Conservation (phyloP, 169 alveolate species). For the Cryptosporidium baileyi region DNA sequence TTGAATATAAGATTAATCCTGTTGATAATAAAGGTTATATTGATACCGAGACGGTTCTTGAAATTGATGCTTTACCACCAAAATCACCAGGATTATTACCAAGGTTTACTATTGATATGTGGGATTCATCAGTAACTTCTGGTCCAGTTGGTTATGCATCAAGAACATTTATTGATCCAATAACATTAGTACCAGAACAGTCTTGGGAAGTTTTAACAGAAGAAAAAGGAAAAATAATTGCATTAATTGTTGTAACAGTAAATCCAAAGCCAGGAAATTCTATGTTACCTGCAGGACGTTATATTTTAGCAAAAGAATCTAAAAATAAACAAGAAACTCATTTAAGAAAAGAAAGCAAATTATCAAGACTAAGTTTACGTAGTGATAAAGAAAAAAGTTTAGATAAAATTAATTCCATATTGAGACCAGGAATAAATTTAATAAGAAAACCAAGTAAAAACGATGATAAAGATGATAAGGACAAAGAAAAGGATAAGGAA, state of each 20-base stretch:
- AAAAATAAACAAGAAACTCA: neutral
- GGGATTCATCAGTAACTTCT: constrained; percentile 37
- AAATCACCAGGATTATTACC: constrained; percentile 80
- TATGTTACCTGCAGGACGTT: constrained; percentile 83
- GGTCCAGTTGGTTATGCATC: constrained; percentile 56
- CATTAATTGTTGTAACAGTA: constrained; percentile 78
- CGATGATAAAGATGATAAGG: neutral
- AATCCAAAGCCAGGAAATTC: constrained; percentile 77
- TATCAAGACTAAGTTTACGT: constrained; percentile 32
- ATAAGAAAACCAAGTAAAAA: neutral
- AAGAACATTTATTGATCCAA: constrained; percentile 55
- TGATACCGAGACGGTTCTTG: constrained; percentile 72
- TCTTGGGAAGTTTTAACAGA: constrained; percentile 39
- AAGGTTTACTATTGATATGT: constrained; percentile 78
- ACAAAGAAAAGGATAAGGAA: too few species aligned
- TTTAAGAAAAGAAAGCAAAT: constrained; percentile 19
- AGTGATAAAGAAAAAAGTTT: constrained; percentile 35
- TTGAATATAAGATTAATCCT: constrained; percentile 3
- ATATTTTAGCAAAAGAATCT: constrained; percentile 68
- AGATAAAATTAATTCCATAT: constrained; percentile 47
- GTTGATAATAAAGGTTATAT: constrained; percentile 73
- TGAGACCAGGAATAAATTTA: constrained; percentile 22
- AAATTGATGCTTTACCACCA: constrained; percentile 78
- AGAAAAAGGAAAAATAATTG: constrained; percentile 66
- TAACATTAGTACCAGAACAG: constrained; percentile 26